Base-by-base conservation (phyloP, 2,329 filamentous ascomycete genomes). In the Emmonsiellopsis sp. region DNA sequence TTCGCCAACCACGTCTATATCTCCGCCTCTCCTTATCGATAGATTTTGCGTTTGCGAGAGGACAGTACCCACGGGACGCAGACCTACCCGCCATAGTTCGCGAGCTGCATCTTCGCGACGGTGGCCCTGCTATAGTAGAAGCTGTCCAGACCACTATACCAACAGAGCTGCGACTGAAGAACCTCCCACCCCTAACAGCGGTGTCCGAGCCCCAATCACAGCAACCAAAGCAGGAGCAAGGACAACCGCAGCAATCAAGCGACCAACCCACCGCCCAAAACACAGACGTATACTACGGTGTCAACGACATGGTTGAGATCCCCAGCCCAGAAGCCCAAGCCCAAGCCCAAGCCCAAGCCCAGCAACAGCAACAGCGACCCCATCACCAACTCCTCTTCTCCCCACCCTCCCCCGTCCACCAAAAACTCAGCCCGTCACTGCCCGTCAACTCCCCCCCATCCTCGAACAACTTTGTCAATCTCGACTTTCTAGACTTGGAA, bases 401-500 rank as follows among this genome's bases (percentile, higher is more conserved):
- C 11, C 10, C 33, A 6, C 33, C 7, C 11, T 21, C 33, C n/a
- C 33, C 45, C 8, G 45, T 21, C 5, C 14, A 10, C 2, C n/a
- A 48, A 14, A 48, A 39, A 7, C 45, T 48, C 21, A 14, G 17
- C 4, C 37, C 14, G 10, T 43, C 36, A 5, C 31, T 36, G 31
- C 6, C 11, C 17, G 34, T 33, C 40, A 9, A 33, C 49, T 37
- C 32, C n/a, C 33, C 31, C 5, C 11, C 27, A 21, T 43, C 49
- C 21, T 32, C 32, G 7, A 34, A 51, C 5, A 31, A 50, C 13
- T 32, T 51, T 17, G 44, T 55, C 14, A 55, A 55, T 37, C 47
- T 57, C 10, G 53, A 57, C 33, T 57, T 57, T 27, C 49, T 57
- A 10, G 50, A 57, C 32, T 27, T 57, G 11, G 43, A 44, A 39